Conservation (phyloP, 2,329 filamentous ascomycete species). For the Clarireedia paspali region DNA sequence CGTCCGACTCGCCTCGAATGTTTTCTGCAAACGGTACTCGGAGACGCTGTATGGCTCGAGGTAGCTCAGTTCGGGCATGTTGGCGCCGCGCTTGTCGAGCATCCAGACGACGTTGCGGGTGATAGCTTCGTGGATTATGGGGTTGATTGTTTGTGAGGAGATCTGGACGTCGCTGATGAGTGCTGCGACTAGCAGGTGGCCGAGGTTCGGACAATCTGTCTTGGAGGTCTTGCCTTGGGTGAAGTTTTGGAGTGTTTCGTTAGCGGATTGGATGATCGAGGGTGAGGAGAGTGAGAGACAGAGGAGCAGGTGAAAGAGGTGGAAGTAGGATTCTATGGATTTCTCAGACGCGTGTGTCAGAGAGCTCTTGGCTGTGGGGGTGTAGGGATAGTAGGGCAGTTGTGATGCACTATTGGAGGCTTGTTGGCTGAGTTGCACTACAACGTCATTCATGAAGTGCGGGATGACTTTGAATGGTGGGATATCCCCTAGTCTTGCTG, state of each 20-base stretch:
- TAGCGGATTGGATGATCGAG: constrained; percentile 33
- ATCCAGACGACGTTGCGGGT: constrained; percentile 45
- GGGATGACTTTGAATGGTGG: constrained; percentile 34
- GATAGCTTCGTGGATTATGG: constrained; percentile 41
- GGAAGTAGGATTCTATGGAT: constrained; percentile 45
- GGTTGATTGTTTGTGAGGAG: constrained; percentile 32
- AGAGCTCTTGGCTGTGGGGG: constrained; percentile 29
- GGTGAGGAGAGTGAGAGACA: constrained; percentile 36
- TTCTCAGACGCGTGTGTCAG: constrained; percentile 43
- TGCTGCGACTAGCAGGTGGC: constrained; percentile 39
- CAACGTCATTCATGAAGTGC: constrained; percentile 43
- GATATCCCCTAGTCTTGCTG: constrained; percentile 18
- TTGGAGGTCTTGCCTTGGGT: constrained; percentile 35
- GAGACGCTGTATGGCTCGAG: constrained; percentile 36
- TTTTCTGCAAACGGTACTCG: constrained; percentile 38
- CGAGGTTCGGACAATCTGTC: constrained; percentile 38
- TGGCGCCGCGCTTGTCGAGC: constrained; percentile 30
- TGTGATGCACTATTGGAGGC: constrained; percentile 15
- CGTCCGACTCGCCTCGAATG: constrained; percentile 38
- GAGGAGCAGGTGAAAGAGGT: constrained; percentile 43
- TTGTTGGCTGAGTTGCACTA: constrained; percentile 39
- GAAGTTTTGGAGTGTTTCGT: constrained; percentile 34
- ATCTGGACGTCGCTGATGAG: constrained; percentile 38
- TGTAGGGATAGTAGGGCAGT: not conserved
- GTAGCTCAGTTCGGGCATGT: constrained; percentile 38